phyloP scores from a whole-genome alignment of 805 yeast genomes.

The Vanderwaltozyma yarrowii region DNA sequence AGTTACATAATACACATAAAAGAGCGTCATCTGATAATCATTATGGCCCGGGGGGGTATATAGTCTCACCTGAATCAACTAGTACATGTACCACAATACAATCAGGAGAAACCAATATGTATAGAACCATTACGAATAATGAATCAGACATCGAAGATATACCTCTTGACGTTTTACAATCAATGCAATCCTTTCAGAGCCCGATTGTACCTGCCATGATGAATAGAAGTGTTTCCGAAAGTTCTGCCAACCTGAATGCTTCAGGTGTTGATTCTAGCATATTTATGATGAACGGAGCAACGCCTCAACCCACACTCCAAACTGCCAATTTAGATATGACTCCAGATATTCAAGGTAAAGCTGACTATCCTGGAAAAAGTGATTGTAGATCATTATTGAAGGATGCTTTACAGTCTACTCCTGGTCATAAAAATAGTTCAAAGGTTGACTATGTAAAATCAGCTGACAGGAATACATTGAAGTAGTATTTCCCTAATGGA shows the following conservation, averaged over 20 bases:
- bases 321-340: not conserved
- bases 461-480: too few species aligned
- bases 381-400: not conserved
- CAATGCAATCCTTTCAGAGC: conserved; percentile 2
- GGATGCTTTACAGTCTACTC: not conserved
- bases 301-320: not conserved
- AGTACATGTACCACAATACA: not conserved
- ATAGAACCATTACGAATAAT: conserved; percentile 1
- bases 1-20: not conserved
- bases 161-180: conserved; percentile 3
- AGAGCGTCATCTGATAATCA: not conserved
- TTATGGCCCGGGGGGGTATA: not conserved
- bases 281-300: not conserved
- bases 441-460: too few species aligned
- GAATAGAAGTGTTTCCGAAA: not conserved
- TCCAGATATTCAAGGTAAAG: too few species aligned
- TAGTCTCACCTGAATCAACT: not conserved
- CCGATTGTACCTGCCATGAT: not conserved
- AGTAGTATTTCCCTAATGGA: too few species aligned
- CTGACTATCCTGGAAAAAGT: too few species aligned
- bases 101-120: not conserved
- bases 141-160: conserved; percentile 4
- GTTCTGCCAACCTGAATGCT: not conserved
- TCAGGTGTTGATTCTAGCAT: not conserved
- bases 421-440: not conserved